Evolutionary conservation across 2,329 filamentous ascomycete species (phyloP).

Genomic region (Fusarium nelsonii): DNA sequence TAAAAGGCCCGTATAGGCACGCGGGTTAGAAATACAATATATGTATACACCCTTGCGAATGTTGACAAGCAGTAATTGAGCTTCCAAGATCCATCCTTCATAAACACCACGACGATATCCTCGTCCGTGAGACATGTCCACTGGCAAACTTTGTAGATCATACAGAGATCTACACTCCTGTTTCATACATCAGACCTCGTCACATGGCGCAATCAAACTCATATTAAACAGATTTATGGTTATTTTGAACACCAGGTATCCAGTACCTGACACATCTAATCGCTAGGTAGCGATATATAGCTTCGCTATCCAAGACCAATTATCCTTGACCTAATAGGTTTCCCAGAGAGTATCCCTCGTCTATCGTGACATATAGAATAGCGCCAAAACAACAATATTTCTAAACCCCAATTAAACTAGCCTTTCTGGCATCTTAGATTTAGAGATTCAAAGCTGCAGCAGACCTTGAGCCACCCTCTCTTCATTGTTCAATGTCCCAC

Average conservation of each 20-base stretch:
- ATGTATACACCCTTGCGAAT: not conserved
- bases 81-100: not conserved
- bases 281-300: conserved; percentile 4
- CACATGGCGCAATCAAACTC: not conserved
- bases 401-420: not conserved
- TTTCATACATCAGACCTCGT: conserved; percentile 11
- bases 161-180: conserved; percentile 1
- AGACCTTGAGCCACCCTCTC: conserved; percentile 56
- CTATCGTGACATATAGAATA: conserved; percentile 1
- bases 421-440: not conserved
- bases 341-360: not conserved
- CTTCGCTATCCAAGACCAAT: not conserved
- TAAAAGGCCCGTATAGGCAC: not conserved
- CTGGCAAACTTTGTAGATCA: not conserved
- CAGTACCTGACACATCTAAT: conserved; percentile 11
- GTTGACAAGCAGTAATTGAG: not conserved
- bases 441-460: conserved; percentile 47
- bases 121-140: not conserved
- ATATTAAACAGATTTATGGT: conserved; percentile 7
- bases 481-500: conserved; percentile 53
- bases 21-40: not conserved
- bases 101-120: not conserved
- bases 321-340: not conserved
- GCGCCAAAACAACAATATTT: not conserved
- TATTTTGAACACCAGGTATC: conserved; percentile 26